Percentiles rank a stretch among this genome's conserved stretches.
These are phyloP conservation scores for Penicillium sp. DNA, from an alignment of 2,329 filamentous ascomycete genomes.

Conservation along the genomic window DNA sequence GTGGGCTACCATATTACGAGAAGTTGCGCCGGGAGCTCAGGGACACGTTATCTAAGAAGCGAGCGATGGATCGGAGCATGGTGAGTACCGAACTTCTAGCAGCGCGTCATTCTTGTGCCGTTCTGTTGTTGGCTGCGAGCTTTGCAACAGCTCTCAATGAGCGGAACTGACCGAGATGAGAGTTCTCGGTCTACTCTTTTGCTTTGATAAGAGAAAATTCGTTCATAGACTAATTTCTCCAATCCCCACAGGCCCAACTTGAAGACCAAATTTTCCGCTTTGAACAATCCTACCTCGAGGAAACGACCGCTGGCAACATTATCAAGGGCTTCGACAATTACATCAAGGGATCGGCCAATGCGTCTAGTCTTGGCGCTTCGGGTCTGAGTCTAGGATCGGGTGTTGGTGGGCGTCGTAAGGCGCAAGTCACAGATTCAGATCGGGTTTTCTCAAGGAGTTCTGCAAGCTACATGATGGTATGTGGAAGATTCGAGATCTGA, in stretches of 20 bases:
- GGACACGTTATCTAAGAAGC: slow-evolving; percentile 65
- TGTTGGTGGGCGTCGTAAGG: slow-evolving; percentile 41
- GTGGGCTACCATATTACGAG: slow-evolving; percentile 67
- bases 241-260: slow-evolving; percentile 48
- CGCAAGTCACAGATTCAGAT: slow-evolving; percentile 46
- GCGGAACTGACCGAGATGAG: background rate
- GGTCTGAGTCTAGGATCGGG: slow-evolving; percentile 33
- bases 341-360: slow-evolving; percentile 79
- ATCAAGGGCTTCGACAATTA: slow-evolving; percentile 98
- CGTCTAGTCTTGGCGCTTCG: slow-evolving; percentile 32
- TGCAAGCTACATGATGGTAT: slow-evolving; percentile 48
- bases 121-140: background rate
- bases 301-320: slow-evolving; percentile 85
- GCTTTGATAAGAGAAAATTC: background rate
- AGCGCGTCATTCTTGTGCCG: background rate
- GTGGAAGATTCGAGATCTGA: slow-evolving; percentile 2
- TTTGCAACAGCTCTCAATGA: background rate
- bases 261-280: slow-evolving; percentile 83
- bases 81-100: slow-evolving; percentile 37
- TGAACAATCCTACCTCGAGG: slow-evolving; percentile 87
- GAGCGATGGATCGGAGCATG: slow-evolving; percentile 61
- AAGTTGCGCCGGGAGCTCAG: slow-evolving; percentile 67
- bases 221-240: background rate
- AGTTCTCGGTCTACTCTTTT: background rate
- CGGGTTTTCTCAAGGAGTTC: slow-evolving; percentile 51